These are phyloP conservation scores for Delphinella strobiligena DNA, from an alignment of 2,329 filamentous ascomycete species.

Conservation along the genomic window DNA sequence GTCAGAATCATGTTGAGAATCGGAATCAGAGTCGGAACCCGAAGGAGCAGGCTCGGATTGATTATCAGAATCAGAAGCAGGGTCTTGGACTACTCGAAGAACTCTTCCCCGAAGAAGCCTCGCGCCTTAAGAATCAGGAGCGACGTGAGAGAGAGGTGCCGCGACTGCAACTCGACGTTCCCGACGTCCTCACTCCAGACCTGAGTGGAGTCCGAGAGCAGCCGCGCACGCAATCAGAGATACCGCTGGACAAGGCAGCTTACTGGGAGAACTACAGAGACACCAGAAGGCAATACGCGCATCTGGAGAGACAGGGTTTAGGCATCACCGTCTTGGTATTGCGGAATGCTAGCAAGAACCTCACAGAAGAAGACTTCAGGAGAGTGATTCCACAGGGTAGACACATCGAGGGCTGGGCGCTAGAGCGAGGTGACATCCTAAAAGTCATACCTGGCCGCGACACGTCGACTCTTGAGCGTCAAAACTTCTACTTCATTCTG, in stretches of 20 bases:
- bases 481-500: slow-evolving; percentile 56
- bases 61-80: too few species aligned
- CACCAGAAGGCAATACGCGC: slow-evolving; percentile 10
- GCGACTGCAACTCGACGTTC: slow-evolving; percentile 11
- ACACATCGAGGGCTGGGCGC: slow-evolving; percentile 55
- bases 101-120: slow-evolving; percentile 43
- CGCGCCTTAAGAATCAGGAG: slow-evolving; percentile 14
- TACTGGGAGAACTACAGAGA: neutral
- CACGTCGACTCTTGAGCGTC: slow-evolving; percentile 48
- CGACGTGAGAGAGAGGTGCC: slow-evolving; percentile 20
- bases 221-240: neutral
- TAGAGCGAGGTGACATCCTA: slow-evolving; percentile 40
- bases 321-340: slow-evolving; percentile 41
- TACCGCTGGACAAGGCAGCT: neutral
- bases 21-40: too few species aligned
- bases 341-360: slow-evolving; percentile 43
- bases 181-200: neutral
- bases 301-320: slow-evolving; percentile 18
- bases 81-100: slow-evolving; percentile 38
- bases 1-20: too few species aligned
- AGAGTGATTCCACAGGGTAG: slow-evolving; percentile 50
- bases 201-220: neutral
- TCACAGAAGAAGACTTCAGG: slow-evolving; percentile 58
- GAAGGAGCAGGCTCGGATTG: too few species aligned
- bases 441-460: slow-evolving; percentile 53